Percentiles rank a stretch among this genome's conserved stretches.
These are phyloP conservation scores for Dactylellina parvicollis DNA, from an alignment of 2,329 filamentous ascomycete species.

Conservation along the genomic window DNA sequence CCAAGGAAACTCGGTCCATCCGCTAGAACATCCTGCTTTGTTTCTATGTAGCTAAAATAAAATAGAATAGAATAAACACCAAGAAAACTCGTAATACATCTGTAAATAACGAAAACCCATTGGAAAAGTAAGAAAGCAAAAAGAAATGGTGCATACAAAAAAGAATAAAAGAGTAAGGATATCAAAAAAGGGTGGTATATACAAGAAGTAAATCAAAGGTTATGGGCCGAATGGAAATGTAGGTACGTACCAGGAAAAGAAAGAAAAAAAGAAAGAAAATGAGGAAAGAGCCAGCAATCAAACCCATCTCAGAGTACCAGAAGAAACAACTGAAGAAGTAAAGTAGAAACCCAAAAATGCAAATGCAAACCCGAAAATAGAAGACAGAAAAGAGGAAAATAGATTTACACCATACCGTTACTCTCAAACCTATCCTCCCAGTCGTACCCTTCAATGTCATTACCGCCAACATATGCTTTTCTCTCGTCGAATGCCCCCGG, in stretches of 20 bases:
- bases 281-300: constrained; percentile 1
- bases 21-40: too few relatives aligned
- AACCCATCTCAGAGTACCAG: too few relatives aligned
- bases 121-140: background rate
- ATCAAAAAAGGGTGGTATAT: background rate
- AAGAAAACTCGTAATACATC: background rate
- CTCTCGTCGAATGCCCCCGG: constrained; percentile 27
- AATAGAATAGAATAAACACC: background rate
- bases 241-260: background rate
- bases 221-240: too few relatives aligned
- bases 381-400: constrained; percentile 1
- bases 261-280: background rate
- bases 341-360: background rate
- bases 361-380: background rate
- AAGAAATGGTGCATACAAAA: background rate
- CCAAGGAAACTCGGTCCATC: too few relatives aligned
- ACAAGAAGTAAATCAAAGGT: constrained; percentile 13
- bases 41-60: background rate
- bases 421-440: constrained; percentile 8
- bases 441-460: background rate
- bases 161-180: background rate
- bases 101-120: background rate
- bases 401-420: background rate
- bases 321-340: background rate
- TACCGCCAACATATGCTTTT: background rate